Base-by-base conservation (phyloP, 176 grass and related monocot species). In the Oryza brachyantha region DNA sequence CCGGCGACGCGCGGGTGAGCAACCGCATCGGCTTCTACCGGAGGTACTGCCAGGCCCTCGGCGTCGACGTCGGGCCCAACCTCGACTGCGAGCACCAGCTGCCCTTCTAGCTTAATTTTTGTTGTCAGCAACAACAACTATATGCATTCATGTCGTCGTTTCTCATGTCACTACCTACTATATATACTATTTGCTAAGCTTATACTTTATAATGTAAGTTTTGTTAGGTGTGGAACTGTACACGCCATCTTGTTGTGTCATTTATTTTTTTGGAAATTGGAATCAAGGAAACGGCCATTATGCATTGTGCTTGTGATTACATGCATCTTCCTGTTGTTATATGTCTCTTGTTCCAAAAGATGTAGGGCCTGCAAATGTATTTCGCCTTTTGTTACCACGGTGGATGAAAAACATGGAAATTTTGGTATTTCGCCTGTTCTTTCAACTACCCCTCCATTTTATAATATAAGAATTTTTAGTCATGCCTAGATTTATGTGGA, bases 21-120 rank as follows among this genome's bases (percentile, higher is more conserved):
- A 84, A 90, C 21, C 79, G 93, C 37, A 93, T 97, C 22, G 87
- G 85, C 0, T 97, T 84, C 75, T 97, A 90, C 75, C 75, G 66
- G 75, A 61, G 79, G 64, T 97, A 93, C 72, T 86, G 90, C 63
- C 78, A 85, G 52, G 36, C 90, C 7, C 73, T 95, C 28, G n/a
- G 66, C 17, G 89, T 95, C 5, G 81, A 91, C 63, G 81, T 71
- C 5, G 93, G 93, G 5, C 69, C 93, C 1, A 92, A 95, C 58
- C 48, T 92, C 55, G 89, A 89, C 80, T 95, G 93, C 64, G 86
- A 78, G 24, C 73, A 90, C 72, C 92, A 95, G 50, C 57, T 79
- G 73, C 84, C 86, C 2, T 95, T 80, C 76, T 94, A 88, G 65
- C 11, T 17, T 14, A 1, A n/a, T 7, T 5, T 14, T 1, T 40